Evolutionary conservation across 306 rosid species (phyloP), one percentile per base, ranked within the genome.

Genomic region (Rosa rugosa): DNA sequence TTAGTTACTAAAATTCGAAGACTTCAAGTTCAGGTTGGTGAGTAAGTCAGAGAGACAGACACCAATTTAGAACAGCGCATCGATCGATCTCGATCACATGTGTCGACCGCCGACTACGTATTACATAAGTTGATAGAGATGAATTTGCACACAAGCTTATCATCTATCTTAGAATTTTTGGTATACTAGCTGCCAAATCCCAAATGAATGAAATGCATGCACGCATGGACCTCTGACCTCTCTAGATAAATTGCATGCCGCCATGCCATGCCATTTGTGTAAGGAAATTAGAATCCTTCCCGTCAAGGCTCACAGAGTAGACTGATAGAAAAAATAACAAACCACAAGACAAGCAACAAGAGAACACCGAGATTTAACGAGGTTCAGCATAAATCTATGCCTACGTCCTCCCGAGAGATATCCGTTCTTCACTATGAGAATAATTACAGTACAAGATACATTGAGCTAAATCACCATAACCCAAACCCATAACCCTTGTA

Each of bases 121-220:
- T 25, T 22, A 23, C n/a, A 11, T 11, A 60, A 23, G 66, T 60
- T 23, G 27, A n/a, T 56, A 27, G 25, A 8, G 63, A 56, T 12
- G 36, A 60, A 60, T 59, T 75, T 60, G 16, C 45, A 44, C 70
- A 25, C 62, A 56, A n/a, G 63, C 31, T 56, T n/a, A 56, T 56
- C 22, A 51, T 51, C 22, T 17, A 51, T 51, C 57, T 18, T 51
- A 4, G n/a, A n/a, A n/a, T n/a, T n/a, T n/a, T n/a, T n/a, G n/a
- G n/a, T 50, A 16, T 16, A 18, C 57, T 18, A 12, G 18, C 56
- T 50, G n/a, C n/a, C 56, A 51, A 51, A 51, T 17, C 22, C 57
- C 6, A 51, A 51, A 50, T 17, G 56, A 50, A 51, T 6, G n/a
- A 5, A 51, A 51, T 8, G 57, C 57, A 51, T 31, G 34, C 13